Conservation (phyloP, 2,329 filamentous ascomycete genomes). For the Trichoderma brevicompactum region DNA sequence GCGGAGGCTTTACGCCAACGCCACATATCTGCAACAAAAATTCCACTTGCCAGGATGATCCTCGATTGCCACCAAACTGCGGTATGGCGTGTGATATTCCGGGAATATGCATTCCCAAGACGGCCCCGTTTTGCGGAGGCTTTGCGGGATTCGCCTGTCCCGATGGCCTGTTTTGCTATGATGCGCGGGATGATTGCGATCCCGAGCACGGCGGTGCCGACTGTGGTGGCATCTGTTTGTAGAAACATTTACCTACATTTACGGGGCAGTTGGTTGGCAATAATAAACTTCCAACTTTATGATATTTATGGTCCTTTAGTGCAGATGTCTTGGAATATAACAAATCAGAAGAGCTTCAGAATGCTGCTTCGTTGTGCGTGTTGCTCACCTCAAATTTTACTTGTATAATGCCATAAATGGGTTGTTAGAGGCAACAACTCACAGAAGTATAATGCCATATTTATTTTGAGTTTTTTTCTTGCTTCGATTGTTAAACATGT, state of each 20-base stretch:
- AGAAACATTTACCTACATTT: background rate
- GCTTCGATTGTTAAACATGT: too few species aligned
- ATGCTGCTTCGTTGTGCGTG: background rate
- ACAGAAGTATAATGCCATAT: too few species aligned
- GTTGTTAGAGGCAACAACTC: background rate
- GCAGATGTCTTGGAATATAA: background rate
- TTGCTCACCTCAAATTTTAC: background rate
- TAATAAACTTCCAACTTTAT: background rate
- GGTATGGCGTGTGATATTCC: conserved; percentile 44
- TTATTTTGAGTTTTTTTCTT: too few species aligned
- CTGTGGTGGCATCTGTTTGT: conserved; percentile 42
- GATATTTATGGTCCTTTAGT: background rate
- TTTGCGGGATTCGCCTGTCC: conserved; percentile 38
- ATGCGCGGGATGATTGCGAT: conserved; percentile 39
- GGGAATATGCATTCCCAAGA: conserved; percentile 41
- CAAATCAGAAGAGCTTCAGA: background rate
- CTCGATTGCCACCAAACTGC: conserved; percentile 38
- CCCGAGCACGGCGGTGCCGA: conserved; percentile 38
- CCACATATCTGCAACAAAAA: conserved; percentile 37
- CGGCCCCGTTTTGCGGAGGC: conserved; percentile 35
- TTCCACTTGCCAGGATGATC: conserved; percentile 42
- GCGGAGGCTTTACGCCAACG: conserved; percentile 39
- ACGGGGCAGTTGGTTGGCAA: background rate
- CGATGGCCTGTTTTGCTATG: conserved; percentile 38
- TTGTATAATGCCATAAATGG: background rate